phyloP scores from a whole-genome alignment of 129 eudicot genomes.

The Sambucus nigra region DNA sequence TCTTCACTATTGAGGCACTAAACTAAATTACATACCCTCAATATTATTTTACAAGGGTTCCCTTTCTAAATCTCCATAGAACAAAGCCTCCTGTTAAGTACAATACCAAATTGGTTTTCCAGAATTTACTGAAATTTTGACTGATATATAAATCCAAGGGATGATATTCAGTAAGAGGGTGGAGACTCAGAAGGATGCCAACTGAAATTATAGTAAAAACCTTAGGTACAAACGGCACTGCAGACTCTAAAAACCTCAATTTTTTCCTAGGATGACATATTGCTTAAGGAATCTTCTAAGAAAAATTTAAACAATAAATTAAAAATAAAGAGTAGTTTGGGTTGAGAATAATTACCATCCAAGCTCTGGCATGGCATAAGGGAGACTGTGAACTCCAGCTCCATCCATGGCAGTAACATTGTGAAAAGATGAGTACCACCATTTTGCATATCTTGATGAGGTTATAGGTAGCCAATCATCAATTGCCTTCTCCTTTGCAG shows the following conservation, averaged over 20 bases:
- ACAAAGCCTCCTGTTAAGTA: too few species aligned
- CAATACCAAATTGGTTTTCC: too few species aligned
- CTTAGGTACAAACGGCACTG: neutral
- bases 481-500: constrained; percentile 28
- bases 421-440: constrained; percentile 63
- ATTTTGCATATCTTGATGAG: constrained; percentile 42
- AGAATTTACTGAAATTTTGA: too few species aligned
- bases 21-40: too few species aligned
- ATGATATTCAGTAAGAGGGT: neutral
- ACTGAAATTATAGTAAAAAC: too few species aligned
- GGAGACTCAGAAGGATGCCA: neutral
- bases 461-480: constrained; percentile 45
- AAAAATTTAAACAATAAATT: too few species aligned
- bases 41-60: too few species aligned
- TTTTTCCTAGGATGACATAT: neutral
- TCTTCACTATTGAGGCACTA: too few species aligned
- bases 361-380: constrained; percentile 41
- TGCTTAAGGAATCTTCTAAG: neutral
- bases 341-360: constrained; percentile 33
- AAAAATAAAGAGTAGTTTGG: neutral
- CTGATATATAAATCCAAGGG: too few species aligned
- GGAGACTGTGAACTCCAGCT: constrained; percentile 44
- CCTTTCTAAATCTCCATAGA: too few species aligned
- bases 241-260: neutral
- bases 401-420: constrained; percentile 60